Evolutionary conservation across 1,284 basidiomycete species (phyloP).

Genomic region (Mrakiaceae sp.): DNA sequence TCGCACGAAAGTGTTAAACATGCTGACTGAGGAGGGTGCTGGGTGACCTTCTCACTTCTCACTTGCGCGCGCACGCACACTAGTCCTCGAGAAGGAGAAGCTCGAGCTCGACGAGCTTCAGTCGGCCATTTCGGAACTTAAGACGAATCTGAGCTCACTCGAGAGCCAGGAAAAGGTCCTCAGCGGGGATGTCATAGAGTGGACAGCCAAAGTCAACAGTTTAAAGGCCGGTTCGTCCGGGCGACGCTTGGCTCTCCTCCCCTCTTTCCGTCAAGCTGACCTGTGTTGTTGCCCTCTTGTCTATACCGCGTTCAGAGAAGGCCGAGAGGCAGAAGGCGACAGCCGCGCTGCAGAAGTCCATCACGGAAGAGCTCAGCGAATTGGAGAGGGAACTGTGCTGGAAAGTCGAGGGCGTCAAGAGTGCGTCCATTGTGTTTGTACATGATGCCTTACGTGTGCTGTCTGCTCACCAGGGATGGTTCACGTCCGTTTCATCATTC

Average conservation of each 20-base stretch:
- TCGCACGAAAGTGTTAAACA: not conserved
- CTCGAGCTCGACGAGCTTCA: constrained; percentile 6
- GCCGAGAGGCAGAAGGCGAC: constrained; percentile 54
- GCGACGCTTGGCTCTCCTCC: not conserved
- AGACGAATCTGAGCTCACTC: constrained; percentile 9
- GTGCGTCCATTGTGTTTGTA: constrained; percentile 27
- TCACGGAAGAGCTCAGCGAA: constrained; percentile 46
- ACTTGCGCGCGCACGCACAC: too few species aligned
- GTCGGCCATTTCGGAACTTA: constrained; percentile 11
- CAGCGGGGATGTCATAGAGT: constrained; percentile 11
- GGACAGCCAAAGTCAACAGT: constrained; percentile 9
- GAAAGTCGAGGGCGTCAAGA: constrained; percentile 59
- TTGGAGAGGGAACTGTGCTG: constrained; percentile 53
- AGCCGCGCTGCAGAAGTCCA: constrained; percentile 45
- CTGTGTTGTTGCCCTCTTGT: constrained; percentile 18
- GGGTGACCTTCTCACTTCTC: not conserved
- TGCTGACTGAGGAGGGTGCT: not conserved
- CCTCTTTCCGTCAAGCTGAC: constrained; percentile 15
- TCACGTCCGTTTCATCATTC: not conserved
- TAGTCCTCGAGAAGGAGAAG: constrained; percentile 16
- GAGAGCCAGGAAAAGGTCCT: constrained; percentile 10
- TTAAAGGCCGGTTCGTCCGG: not conserved
- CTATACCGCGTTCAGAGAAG: constrained; percentile 43
- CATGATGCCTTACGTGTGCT: not conserved
- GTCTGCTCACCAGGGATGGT: too few species aligned